Evolutionary conservation across 225 moss, liverwort and hornwort species (phyloP), one percentile per base, ranked within the genome.

Genomic region (Ulota crispa): DNA sequence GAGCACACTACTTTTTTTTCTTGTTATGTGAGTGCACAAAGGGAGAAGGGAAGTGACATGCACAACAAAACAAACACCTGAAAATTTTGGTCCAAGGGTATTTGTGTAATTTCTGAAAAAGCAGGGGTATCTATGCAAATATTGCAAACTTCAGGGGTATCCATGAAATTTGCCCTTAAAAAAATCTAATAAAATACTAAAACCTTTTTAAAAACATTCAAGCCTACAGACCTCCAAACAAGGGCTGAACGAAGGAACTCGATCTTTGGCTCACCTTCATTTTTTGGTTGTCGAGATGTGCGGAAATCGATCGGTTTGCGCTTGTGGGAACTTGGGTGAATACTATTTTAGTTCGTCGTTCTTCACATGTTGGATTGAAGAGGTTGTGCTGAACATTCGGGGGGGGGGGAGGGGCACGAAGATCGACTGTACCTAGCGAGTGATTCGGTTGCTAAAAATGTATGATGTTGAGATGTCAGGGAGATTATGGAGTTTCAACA

Each of bases 401-500:
- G 14, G 28, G 32, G 21, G 14, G 9, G 6, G 20, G 15, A 9
- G 28, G 32, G 21, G 14, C 15, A 9, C 64, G 52, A 20, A 42
- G 42, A 24, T 18, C 2, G 56, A 13, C 1, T 60, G 36, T 13
- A n/a, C n/a, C n/a, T n/a, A 28, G 68, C 7, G 20, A 31, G 8
- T 63, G 41, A 70, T 15, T 9, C 26, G 26, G 14, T 32, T 45
- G 32, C 45, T 27, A 36, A 5, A 32, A 54, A 36, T n/a, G n/a
- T n/a, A n/a, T 34, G 52, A 62, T 62, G 72, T 21, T 62, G 54
- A 4, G 4, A 30, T 80, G 32, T 32, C 80, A 80, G 81, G 70
- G 95, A 95, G 79, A 60, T 97, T 21, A 87, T 95, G 85, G 88
- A 91, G 54, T 92, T 90, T 70, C 97, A 97, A 84, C 82, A 88